Conservation (phyloP, 352 stramenopile species). For the Globisporangium radiosum region DNA sequence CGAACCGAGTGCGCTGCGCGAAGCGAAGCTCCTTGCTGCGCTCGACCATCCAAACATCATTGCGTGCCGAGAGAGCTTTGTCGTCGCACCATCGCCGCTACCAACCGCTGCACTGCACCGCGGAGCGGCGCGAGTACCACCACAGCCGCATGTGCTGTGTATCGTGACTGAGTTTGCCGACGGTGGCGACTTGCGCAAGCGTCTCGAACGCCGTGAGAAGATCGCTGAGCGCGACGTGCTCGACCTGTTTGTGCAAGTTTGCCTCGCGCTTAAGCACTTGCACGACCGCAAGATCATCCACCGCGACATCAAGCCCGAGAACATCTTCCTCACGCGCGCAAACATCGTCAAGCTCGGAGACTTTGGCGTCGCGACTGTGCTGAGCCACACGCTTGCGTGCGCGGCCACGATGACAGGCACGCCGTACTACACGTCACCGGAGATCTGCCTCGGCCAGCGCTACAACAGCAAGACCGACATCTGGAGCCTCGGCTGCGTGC, state of each 20-base stretch:
- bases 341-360: slow-evolving; percentile 73
- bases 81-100: slow-evolving; percentile 15
- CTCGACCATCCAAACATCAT: slow-evolving; percentile 86
- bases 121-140: neutral
- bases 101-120: slow-evolving; percentile 1
- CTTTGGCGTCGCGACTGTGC: slow-evolving; percentile 70
- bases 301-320: slow-evolving; percentile 83
- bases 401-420: slow-evolving; percentile 71
- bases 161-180: slow-evolving; percentile 85
- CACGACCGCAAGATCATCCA: slow-evolving; percentile 84
- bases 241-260: slow-evolving; percentile 60
- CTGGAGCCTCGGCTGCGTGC: slow-evolving; percentile 91
- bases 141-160: slow-evolving; percentile 38
- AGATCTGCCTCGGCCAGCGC: slow-evolving; percentile 88
- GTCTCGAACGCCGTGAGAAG: slow-evolving; percentile 22
- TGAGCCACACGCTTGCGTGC: slow-evolving; percentile 68
- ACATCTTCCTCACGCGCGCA: slow-evolving; percentile 72
- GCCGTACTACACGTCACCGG: slow-evolving; percentile 91
- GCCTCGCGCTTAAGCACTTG: slow-evolving; percentile 75
- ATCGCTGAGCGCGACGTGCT: slow-evolving; percentile 41
- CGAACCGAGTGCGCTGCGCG: slow-evolving; percentile 40
- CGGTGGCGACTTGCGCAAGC: slow-evolving; percentile 59
- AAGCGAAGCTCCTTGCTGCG: slow-evolving; percentile 60
- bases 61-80: slow-evolving; percentile 69
- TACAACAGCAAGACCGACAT: slow-evolving; percentile 94